phyloP scores from a whole-genome alignment of 805 yeast species.

The Henningerozyma blattae region DNA sequence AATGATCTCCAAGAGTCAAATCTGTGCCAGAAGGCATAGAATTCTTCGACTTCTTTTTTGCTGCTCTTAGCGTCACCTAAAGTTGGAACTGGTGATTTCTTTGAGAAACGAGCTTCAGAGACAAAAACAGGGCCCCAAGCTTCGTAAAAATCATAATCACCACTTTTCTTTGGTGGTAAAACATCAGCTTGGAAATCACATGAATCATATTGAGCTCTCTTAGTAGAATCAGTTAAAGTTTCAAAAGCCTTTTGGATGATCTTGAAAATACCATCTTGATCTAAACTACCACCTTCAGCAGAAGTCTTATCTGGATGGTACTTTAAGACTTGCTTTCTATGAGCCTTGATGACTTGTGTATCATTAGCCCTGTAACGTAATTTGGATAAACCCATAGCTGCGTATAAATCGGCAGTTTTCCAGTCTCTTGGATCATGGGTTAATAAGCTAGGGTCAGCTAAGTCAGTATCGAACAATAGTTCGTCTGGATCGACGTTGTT shows the following conservation, averaged over 20 bases:
- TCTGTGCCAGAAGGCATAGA: constrained; percentile 86
- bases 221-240: constrained; percentile 69
- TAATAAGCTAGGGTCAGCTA: constrained; percentile 70
- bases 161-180: constrained; percentile 55
- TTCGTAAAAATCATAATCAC: constrained; percentile 72
- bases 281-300: constrained; percentile 69
- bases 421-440: constrained; percentile 94
- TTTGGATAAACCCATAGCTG: constrained; percentile 87
- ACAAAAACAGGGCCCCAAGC: constrained; percentile 90
- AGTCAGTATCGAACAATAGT: constrained; percentile 34
- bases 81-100: constrained; percentile 75
- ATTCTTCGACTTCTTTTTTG: constrained; percentile 72
- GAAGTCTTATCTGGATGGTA: constrained; percentile 99
- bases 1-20: constrained; percentile 98
- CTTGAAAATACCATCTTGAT: constrained; percentile 94
- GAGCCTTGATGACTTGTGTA: constrained; percentile 91
- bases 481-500: constrained; percentile 46
- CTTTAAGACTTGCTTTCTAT: constrained; percentile 89
- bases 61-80: constrained; percentile 59
- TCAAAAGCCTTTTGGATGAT: constrained; percentile 96
- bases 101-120: constrained; percentile 85
- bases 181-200: constrained; percentile 86
- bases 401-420: constrained; percentile 93
- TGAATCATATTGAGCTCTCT: constrained; percentile 90
- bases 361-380: constrained; percentile 85